Base-by-base conservation (phyloP, 495 filamentous ascomycete genomes). In the Trichoderma reesei region DNA sequence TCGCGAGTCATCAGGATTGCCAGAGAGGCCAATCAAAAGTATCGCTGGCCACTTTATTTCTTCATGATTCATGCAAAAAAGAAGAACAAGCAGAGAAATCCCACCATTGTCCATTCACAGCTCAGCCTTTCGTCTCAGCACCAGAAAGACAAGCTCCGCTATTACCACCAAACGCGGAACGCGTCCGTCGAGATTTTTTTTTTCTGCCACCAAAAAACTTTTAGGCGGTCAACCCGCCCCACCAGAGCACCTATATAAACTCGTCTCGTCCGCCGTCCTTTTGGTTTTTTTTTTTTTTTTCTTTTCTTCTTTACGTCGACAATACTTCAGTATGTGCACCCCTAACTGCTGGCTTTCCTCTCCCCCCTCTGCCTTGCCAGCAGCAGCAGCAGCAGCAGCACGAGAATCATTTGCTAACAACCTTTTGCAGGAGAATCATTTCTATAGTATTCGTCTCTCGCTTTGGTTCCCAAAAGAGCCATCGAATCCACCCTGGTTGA, bases 401-500 rank as follows among this genome's bases (percentile, higher is more conserved):
- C 5, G 1, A 31, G 8, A 51, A 46, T n/a, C 5, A 1, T 31
- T 7, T 31, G 51, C 51, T 44, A 34, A 38, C 31, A 56, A 39
- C 31, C 20, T 14, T 33, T 1, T 65, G 63, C 68, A 67, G 86
- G 86, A 90, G 87, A 89, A 90, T 90, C 88, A 89, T 88, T 90
- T 90, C 84, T 90, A 90, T 87, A 90, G 88, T 89, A 86, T 79
- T 88, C 82, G 86, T 88, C 85, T 82, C 76, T 80, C 82, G 85
- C 84, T 89, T 84, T 85, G 82, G 86, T 88, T 80, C 86, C 84
- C 83, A 89, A 83, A 87, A 75, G 75, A 84, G 81, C 79, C 75
- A 82, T 80, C 82, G 81, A 83, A 75, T 76, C 80, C 78, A 83
- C 80, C 80, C 81, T 82, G 81, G 82, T 79, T 82, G 82, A 85